Base-by-base conservation (phyloP, 805 yeast species). In the Ogataea allantospora region DNA sequence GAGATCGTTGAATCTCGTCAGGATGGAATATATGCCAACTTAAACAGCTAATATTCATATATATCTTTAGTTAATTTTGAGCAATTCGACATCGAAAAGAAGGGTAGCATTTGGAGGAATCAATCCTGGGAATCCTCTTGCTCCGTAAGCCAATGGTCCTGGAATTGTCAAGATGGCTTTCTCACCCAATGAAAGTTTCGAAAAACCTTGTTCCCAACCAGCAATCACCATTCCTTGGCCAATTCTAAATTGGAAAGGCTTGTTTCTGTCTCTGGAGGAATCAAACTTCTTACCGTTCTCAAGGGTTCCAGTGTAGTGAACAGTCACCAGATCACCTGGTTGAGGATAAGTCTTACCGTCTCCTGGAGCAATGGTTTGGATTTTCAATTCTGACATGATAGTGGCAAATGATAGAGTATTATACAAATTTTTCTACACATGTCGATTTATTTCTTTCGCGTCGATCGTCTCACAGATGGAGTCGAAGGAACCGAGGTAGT, bases 21-120 rank as follows among this genome's bases (percentile, higher is more conserved):
- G 18, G 58, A 55, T 13, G 69, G 57, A 1, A 34, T 57, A 13
- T 53, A 52, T 25, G 50, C 31, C 9, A 19, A 21, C 10, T 13
- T 30, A 36, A 27, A 26, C 27, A 27, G 15, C 28, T 39, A 19
- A 20, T 16, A n/a, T n/a, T n/a, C 18, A 28, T 35, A 13, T 13
- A 21, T 9, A n/a, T 9, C 23, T 14, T 48, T 65, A 74, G 60
- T 75, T 75, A 47, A 78, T 73, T 42, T 70, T 71, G 41, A 77
- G 56, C 58, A 85, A 75, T 66, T 85, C 91, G 47, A 85, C 93
- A 53, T 85, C 93, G 53, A 85, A 85, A 55, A 87, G 70, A 68
- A 91, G 77, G 53, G 96, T 89, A 49, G 97, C 95, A 66, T 87
- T 88, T 54, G 96, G 96, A 50, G 98, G 98, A 61, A 91, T 91